Percentiles rank a stretch among this genome's conserved stretches.
Evolutionary conservation across 1,284 basidiomycete genomes (phyloP).

Genomic region (Exobasidium rhododendri): DNA sequence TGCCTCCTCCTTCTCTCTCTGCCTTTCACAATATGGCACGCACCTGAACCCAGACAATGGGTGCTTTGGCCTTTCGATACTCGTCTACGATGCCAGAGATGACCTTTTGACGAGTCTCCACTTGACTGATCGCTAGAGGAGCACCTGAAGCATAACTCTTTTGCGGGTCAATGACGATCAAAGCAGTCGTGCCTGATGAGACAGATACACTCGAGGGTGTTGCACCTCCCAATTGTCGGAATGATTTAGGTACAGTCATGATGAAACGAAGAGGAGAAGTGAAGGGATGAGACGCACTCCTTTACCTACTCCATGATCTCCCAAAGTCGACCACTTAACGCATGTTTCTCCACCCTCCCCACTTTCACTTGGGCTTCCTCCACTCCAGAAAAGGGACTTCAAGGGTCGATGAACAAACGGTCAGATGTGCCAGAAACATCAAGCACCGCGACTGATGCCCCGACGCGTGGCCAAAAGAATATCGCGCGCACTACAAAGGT

Average conservation of each 20-base stretch:
- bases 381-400: no score
- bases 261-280: background rate
- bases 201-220: background rate
- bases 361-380: no score
- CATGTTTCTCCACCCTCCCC: no score
- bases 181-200: background rate
- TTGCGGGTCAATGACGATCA: slow-evolving; percentile 2
- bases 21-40: background rate
- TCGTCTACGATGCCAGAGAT: background rate
- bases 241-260: slow-evolving; percentile 3
- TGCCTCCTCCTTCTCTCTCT: background rate
- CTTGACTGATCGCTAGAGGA: background rate
- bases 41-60: background rate
- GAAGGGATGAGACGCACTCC: no score
- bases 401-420: no score
- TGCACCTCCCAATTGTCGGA: background rate
- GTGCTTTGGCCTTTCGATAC: background rate
- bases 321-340: no score
- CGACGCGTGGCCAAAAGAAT: no score
- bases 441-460: no score
- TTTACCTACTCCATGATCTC: no score
- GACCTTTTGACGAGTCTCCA: background rate
- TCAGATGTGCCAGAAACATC: no score
- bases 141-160: background rate
- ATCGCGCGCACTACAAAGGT: no score